These are phyloP conservation scores for Saccharata proteae DNA, from an alignment of 2,329 filamentous ascomycete species.

Conservation along the genomic window DNA sequence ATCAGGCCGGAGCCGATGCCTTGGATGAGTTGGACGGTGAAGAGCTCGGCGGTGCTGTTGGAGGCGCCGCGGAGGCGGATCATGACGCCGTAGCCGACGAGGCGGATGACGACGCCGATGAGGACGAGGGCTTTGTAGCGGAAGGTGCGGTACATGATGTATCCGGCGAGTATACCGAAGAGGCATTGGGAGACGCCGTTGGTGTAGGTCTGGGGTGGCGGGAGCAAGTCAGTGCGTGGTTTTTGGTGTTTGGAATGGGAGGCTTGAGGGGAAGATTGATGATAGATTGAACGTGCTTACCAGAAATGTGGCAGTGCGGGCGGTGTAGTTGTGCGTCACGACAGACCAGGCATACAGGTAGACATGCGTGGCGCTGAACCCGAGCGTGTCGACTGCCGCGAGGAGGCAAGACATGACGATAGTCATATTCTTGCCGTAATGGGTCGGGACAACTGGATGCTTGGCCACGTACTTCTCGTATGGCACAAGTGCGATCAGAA, in stretches of 20 bases:
- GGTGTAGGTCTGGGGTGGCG: constrained; percentile 8
- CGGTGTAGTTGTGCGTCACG: constrained; percentile 30
- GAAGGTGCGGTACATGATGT: constrained; percentile 30
- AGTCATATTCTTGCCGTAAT: constrained; percentile 33
- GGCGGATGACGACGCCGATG: constrained; percentile 28
- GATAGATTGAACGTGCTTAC: too few species aligned
- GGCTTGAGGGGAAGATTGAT: too few species aligned
- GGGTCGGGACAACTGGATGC: constrained; percentile 34
- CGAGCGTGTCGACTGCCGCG: constrained; percentile 32
- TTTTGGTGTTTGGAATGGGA: background rate
- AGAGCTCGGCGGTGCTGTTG: constrained; percentile 34
- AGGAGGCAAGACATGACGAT: constrained; percentile 29
- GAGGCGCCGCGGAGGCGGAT: constrained; percentile 33
- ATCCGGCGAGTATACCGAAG: constrained; percentile 28
- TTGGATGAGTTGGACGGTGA: constrained; percentile 37
- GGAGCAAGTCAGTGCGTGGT: background rate
- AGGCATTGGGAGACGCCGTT: constrained; percentile 32
- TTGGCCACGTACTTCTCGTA: constrained; percentile 36
- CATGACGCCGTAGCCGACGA: constrained; percentile 41
- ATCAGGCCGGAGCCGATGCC: constrained; percentile 37
- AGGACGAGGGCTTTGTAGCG: constrained; percentile 38
- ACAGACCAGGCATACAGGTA: constrained; percentile 38
- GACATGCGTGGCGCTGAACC: constrained; percentile 34
- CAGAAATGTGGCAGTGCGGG: constrained; percentile 33
- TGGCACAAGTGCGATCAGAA: constrained; percentile 32